Conservation (phyloP, 495 filamentous ascomycete species). For the Neurospora tetraspora region DNA sequence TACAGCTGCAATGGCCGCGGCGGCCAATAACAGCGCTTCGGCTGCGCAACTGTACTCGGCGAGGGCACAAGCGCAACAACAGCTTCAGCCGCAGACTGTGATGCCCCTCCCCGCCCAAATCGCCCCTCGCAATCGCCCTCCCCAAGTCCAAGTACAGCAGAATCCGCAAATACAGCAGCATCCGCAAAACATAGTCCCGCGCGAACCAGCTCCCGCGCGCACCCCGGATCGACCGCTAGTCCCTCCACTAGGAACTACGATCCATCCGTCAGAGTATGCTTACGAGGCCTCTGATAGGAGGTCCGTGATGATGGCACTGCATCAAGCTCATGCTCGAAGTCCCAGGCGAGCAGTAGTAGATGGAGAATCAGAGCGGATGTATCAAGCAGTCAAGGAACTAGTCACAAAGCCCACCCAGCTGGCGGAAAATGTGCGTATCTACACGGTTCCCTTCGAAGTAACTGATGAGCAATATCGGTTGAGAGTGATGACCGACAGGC, state of each 20-base stretch:
- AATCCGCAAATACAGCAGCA: neutral
- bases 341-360: constrained; percentile 33
- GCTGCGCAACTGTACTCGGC: neutral
- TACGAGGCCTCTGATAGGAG: constrained; percentile 31
- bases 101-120: neutral
- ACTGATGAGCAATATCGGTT: constrained; percentile 17
- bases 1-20: neutral
- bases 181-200: neutral
- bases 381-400: constrained; percentile 39
- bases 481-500: neutral
- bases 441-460: constrained; percentile 27
- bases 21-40: neutral
- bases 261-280: constrained; percentile 23
- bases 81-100: neutral
- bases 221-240: neutral
- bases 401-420: constrained; percentile 29
- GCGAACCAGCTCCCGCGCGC: neutral
- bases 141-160: neutral
- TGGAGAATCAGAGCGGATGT: constrained; percentile 26
- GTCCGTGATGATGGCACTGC: constrained; percentile 40
- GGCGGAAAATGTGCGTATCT: constrained; percentile 14
- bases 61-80: neutral
- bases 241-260: neutral
- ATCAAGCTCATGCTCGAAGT: constrained; percentile 48
- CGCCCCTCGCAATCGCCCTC: neutral